phyloP scores from a whole-genome alignment of 2,329 filamentous ascomycete species.

The Aspergillus flavus region DNA sequence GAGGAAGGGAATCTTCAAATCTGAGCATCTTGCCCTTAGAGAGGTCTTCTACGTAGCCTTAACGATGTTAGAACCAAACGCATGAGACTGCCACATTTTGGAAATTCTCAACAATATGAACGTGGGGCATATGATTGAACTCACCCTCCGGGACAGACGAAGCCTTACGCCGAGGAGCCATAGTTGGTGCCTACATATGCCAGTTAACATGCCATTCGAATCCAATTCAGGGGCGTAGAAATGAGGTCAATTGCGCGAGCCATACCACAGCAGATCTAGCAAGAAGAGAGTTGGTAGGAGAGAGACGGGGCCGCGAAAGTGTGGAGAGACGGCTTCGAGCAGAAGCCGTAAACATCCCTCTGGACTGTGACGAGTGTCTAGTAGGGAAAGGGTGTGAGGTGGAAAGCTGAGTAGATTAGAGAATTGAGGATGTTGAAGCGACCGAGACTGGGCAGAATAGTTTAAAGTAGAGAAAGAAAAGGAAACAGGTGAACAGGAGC shows the following conservation, averaged over 20 bases:
- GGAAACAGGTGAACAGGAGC: slow-evolving; percentile 3
- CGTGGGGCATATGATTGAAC: slow-evolving; percentile 27
- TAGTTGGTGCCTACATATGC: slow-evolving; percentile 36
- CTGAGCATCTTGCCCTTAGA: slow-evolving; percentile 67
- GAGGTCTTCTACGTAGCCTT: slow-evolving; percentile 66
- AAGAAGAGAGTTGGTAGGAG: slow-evolving; percentile 35
- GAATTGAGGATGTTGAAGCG: slow-evolving; percentile 16
- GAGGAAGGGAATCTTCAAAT: slow-evolving; percentile 67
- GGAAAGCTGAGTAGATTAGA: slow-evolving; percentile 7
- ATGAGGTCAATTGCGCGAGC: not conserved
- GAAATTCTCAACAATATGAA: not conserved
- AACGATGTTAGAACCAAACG: not conserved
- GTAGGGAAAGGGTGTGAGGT: slow-evolving; percentile 14
- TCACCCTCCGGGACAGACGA: slow-evolving; percentile 51
- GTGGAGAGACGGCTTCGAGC: slow-evolving; percentile 46
- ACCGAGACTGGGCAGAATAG: slow-evolving; percentile 9
- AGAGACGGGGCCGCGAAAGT: slow-evolving; percentile 42
- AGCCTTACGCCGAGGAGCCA: slow-evolving; percentile 46
- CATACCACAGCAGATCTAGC: slow-evolving; percentile 38
- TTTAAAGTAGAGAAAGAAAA: slow-evolving; percentile 15
- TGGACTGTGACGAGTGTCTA: slow-evolving; percentile 20
- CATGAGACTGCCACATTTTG: not conserved
- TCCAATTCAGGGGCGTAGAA: not conserved
- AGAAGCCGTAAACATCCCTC: slow-evolving; percentile 49
- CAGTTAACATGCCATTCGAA: not conserved